Evolutionary conservation across 179 eudicot genomes (phyloP), one percentile per base, ranked within the genome.

Genomic region (Gypsophila paniculata): DNA sequence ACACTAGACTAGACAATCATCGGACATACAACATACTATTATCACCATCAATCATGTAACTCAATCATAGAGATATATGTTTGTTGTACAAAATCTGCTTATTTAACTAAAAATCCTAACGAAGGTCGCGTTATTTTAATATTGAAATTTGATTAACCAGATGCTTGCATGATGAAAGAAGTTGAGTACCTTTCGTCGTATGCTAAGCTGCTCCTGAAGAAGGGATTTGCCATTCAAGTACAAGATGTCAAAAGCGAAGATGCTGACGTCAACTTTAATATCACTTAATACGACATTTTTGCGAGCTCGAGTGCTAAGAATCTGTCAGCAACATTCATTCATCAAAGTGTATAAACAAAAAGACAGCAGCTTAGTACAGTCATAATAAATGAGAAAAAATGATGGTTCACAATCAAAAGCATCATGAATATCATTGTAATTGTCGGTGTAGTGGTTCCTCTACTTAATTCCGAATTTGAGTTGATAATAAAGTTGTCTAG

Each of bases 251-350:
- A 94, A 94, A 71, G 99, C 94, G 62, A 70, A 94, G 72, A 94
- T 84, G 86, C 97, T 86, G 72, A 94, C 96, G 29, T 89, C 83
- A 71, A 91, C 92, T 86, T 94, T 89, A 74, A 94, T 89, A 22
- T 94, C 97, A 77, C 87, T 91, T 72, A 82, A 52, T 36, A 53
- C 82, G 66, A 93, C 98, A 86, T 93, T 93, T 84, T 93, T 93
- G 65, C 98, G 93, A 79, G 98, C 93, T 76, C 97, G 97, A 15
- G 96, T 93, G 80, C 88, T 91, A 69, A 93, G 89, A 48, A 78
- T 69, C 97, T 93, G 89, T 69, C 67, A 68, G 38, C 59, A 61
- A 21, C 1, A 32, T 54, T 17, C 13, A 21, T 63, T 2, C 13
- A 64, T 54, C 23, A 76, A 29, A 26, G 53, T 60, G 18, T 25